Percentiles rank a stretch among this genome's conserved stretches.
phyloP scores from a whole-genome alignment of 2,329 filamentous ascomycete species.

The Domatiomyces catenatus region DNA sequence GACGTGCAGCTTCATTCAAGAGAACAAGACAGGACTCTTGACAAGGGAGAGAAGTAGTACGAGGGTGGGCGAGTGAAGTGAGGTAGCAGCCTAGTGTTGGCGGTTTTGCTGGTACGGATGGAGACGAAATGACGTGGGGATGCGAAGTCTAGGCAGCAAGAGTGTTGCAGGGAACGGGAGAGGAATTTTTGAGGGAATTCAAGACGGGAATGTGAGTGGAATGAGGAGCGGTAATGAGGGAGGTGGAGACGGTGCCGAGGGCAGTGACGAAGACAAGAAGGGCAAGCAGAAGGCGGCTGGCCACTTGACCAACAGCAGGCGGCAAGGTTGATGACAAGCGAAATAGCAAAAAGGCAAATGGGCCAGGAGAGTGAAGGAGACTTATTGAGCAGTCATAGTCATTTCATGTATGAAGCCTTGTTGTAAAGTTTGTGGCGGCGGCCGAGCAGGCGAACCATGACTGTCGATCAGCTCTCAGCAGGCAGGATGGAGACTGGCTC shows the following conservation, averaged over 20 bases:
- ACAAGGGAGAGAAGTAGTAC: not conserved
- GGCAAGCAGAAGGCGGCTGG: not conserved
- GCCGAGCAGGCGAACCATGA: not conserved
- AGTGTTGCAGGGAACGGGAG: not conserved
- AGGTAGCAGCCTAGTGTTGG: not conserved
- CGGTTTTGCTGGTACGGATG: not conserved
- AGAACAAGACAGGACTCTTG: not conserved
- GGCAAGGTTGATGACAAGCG: not conserved
- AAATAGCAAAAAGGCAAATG: not conserved
- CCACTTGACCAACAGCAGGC: not conserved
- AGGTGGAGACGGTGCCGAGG: not conserved
- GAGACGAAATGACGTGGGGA: constrained; percentile 6
- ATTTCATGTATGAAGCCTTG: not conserved
- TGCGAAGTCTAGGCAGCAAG: not conserved
- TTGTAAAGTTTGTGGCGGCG: not conserved
- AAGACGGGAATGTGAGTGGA: not conserved
- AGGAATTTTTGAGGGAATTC: not conserved
- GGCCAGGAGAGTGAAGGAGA: not conserved
- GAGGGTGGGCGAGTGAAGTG: not conserved
- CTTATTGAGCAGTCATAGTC: not conserved
- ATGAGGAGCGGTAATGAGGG: not conserved
- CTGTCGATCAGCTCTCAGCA: not conserved
- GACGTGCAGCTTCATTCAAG: not conserved
- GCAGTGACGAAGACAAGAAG: not conserved
- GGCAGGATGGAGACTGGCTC: not conserved